Base-by-base conservation (phyloP, 2,329 filamentous ascomycete genomes). In the Botryosphaeria dothidea region DNA sequence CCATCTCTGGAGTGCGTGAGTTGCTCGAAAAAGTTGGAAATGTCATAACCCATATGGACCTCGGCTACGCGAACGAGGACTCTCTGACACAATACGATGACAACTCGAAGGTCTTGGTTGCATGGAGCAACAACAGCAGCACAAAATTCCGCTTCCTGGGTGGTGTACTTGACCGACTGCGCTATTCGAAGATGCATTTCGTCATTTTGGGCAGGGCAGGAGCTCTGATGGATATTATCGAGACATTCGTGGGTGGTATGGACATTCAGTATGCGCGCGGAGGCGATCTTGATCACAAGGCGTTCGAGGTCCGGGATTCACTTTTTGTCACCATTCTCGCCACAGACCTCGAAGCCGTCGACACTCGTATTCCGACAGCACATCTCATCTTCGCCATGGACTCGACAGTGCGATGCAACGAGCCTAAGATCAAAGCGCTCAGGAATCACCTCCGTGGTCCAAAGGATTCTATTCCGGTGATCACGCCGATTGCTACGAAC, bases 361-460 rank as follows among this genome's bases (percentile, higher is more conserved):
- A 71, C 9, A 64, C 74, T 2, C 67, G 69, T 8, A 15, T 60
- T 15, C 56, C 56, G 11, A 65, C 71, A n/a, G 73, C 76, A 0
- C 73, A 80, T 62, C 67, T 80, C 2, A 75, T 81, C 15, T 72
- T 82, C n/a, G 77, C 75, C 36, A 67, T 83, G 7, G 75, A 81
- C 60, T 75, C 77, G 13, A 69, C 71, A 6, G 67, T 74, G 3
- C 23, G 21, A 31, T 60, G 56, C 21, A 25, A 46, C 3, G 41
- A 60, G 17, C 41, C 56, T 9, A 60, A 46, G 38, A 23, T 46
- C 1, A 46, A 34, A 23, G 56, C 56, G 19, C 41, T 60, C 8
- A 31, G 56, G 11, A 60, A 60, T 25, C 38, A 46, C 8, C 56
- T 60, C 23, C 56, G 56, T 27, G 38, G 41, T 23, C 5, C 4